phyloP scores from a whole-genome alignment of 805 yeast genomes.

The Metschnikowia bowlesiae region DNA sequence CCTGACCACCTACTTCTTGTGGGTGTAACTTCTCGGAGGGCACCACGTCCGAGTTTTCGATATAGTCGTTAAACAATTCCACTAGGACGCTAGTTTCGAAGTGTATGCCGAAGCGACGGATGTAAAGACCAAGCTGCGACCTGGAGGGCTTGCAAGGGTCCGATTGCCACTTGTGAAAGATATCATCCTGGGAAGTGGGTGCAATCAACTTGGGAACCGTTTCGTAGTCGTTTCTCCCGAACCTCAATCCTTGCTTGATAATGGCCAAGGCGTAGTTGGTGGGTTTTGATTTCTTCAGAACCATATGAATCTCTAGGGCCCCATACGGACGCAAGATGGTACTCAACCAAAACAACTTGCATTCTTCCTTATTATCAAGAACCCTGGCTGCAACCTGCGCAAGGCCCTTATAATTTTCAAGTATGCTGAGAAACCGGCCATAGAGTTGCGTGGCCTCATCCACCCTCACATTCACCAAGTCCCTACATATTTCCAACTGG shows the following conservation, averaged over 20 bases:
- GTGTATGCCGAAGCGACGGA: slow-evolving; percentile 51
- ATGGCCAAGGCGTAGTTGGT: slow-evolving; percentile 45
- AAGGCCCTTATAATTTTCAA: neutral
- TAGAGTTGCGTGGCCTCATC: slow-evolving; percentile 21
- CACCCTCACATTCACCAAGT: slow-evolving; percentile 16
- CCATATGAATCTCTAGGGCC: slow-evolving; percentile 31
- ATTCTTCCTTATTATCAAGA: slow-evolving; percentile 8
- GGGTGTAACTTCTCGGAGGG: neutral
- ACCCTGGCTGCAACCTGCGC: slow-evolving; percentile 2
- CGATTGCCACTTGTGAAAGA: slow-evolving; percentile 18
- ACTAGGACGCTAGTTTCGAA: slow-evolving; percentile 44
- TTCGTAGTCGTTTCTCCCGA: slow-evolving; percentile 54
- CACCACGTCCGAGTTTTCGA: slow-evolving; percentile 1
- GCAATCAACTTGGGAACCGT: slow-evolving; percentile 43
- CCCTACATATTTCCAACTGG: slow-evolving; percentile 14
- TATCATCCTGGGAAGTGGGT: slow-evolving; percentile 3
- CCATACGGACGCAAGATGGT: slow-evolving; percentile 50
- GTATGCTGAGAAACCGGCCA: slow-evolving; percentile 15
- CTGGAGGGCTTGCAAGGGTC: slow-evolving; percentile 29
- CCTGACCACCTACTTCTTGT: neutral
- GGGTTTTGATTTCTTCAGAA: slow-evolving; percentile 32
- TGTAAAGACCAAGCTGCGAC: slow-evolving; percentile 55
- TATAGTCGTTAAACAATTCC: slow-evolving; percentile 30
- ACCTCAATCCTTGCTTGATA: slow-evolving; percentile 66
- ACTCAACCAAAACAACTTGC: slow-evolving; percentile 43